A percentile compares a stretch with the other conserved stretches of the same genome.
phyloP scores from a whole-genome alignment of 805 yeast genomes.

The Barnettozyma californica region DNA sequence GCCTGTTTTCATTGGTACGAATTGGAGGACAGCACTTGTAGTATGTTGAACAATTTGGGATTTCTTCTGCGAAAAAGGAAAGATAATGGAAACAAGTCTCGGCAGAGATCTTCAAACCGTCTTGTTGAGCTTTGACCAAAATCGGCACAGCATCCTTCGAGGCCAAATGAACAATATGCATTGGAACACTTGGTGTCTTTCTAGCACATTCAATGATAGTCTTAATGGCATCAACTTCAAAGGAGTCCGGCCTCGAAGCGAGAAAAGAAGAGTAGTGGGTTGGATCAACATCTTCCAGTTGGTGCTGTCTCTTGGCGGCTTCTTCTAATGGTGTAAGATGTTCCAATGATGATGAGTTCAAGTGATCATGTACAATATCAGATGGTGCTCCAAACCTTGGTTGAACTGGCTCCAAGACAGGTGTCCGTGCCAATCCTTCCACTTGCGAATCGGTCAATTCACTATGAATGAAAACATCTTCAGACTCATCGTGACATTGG shows the following conservation, averaged over 20 bases:
- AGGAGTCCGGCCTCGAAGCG: slow-evolving; percentile 82
- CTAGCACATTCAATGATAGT: slow-evolving; percentile 62
- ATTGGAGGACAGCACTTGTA: slow-evolving; percentile 96
- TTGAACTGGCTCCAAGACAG: slow-evolving; percentile 51
- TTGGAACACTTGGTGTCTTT: slow-evolving; percentile 51
- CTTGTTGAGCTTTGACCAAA: slow-evolving; percentile 55
- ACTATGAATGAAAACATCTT: slow-evolving; percentile 4
- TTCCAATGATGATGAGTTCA: slow-evolving; percentile 13
- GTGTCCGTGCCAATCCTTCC: slow-evolving; percentile 49
- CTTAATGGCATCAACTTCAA: slow-evolving; percentile 80
- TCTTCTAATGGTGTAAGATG: slow-evolving; percentile 33
- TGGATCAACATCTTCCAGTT: slow-evolving; percentile 30
- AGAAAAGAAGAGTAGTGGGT: slow-evolving; percentile 24
- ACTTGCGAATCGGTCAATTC: slow-evolving; percentile 47
- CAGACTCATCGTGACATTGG: slow-evolving; percentile 5
- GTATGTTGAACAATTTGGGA: slow-evolving; percentile 73
- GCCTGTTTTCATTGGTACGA: slow-evolving; percentile 66
- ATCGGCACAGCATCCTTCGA: slow-evolving; percentile 79
- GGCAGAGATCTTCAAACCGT: slow-evolving; percentile 62
- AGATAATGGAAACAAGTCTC: slow-evolving; percentile 95
- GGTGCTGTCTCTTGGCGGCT: slow-evolving; percentile 37
- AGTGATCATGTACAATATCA: slow-evolving; percentile 26
- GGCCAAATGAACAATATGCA: slow-evolving; percentile 90
- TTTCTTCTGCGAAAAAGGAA: slow-evolving; percentile 69
- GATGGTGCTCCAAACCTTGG: slow-evolving; percentile 47